Conservation (phyloP, 179 eudicot genomes). For the Dionaea muscipula region DNA sequence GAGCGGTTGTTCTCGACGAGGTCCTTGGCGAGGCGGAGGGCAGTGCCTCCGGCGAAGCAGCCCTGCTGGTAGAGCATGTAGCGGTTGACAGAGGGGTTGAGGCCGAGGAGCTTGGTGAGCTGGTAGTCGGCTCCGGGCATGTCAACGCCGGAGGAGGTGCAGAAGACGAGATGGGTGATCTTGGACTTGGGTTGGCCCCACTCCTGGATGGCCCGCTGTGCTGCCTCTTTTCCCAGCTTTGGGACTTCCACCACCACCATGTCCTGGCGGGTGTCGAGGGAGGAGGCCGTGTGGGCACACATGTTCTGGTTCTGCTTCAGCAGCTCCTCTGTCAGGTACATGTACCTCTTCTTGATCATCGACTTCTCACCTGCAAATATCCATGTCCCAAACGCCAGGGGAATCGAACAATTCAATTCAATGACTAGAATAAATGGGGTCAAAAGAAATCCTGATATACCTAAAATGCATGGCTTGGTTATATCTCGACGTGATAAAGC, state of each 20-base stretch:
- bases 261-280: conserved; percentile 6
- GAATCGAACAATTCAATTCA: no score
- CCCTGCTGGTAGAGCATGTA: conserved; percentile 8
- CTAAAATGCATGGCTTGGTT: no score
- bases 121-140: conserved; percentile 11
- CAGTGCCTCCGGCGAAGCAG: conserved; percentile 3
- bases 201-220: conserved; percentile 1
- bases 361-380: not conserved
- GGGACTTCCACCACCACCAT: conserved; percentile 6
- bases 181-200: conserved; percentile 3
- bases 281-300: conserved; percentile 2
- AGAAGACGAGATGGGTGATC: conserved; percentile 11
- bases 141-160: conserved; percentile 10
- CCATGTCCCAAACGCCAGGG: no score
- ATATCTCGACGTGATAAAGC: no score
- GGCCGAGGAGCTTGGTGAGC: conserved; percentile 6
- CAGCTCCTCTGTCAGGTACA: not conserved
- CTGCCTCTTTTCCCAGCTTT: conserved; percentile 7
- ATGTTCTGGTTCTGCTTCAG: not conserved
- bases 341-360: not conserved
- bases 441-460: not conserved
- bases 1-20: conserved; percentile 1
- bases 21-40: conserved; percentile 5
- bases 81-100: conserved; percentile 5
- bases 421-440: not conserved